Base-by-base conservation (phyloP, 169 alveolate species). In the Cryptosporidium felis region DNA sequence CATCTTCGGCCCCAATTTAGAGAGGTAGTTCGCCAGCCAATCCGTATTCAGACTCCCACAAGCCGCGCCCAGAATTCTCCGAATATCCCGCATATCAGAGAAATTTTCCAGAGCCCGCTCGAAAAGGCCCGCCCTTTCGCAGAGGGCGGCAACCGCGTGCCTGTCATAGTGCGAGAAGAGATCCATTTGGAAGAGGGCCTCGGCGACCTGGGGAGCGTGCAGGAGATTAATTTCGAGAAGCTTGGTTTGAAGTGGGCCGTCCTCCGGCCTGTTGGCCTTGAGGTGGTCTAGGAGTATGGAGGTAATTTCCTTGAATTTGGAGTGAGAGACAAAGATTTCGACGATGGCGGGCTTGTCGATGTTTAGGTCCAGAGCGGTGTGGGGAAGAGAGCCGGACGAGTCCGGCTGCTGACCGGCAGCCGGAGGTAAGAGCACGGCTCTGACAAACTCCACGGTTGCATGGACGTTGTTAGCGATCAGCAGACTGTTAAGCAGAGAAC, bases 171-270 rank as follows among this genome's bases (percentile, higher is more conserved):
- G 97, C 36, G 99, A 95, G 90, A 98, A 96, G 46, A 94, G 95
- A 66, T 96, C 94, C 94, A 96, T 91, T 82, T 96, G 96, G 91
- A 98, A 94, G 40, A 98, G 95, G 41, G 97, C 95, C 66, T 97
- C 99, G 10, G 99, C 99, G 34, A 97, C 99, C 85, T 96, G 92
- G 0, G 97, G 97, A 65, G 95, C 98, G 63, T 96, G 95, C 90
- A 92, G 91, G 53, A 98, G 91, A 90, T 97, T 98, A 66, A 97
- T 93, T 89, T 97, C 99, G 61, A 98, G 92, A 53, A 98, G 96
- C 88, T 97, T 96, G 30, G 99, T 98, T 93, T 98, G 99, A 36
- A 98, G 94, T 81, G 94, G 96, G 28, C 97, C 98, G 82, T 98
- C 99, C 92, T 97, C 99, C 23, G 99, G 98, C 90, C 93, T 94